Base-by-base conservation (phyloP, 352 stramenopile genomes). In the Phytophthora pisi region DNA sequence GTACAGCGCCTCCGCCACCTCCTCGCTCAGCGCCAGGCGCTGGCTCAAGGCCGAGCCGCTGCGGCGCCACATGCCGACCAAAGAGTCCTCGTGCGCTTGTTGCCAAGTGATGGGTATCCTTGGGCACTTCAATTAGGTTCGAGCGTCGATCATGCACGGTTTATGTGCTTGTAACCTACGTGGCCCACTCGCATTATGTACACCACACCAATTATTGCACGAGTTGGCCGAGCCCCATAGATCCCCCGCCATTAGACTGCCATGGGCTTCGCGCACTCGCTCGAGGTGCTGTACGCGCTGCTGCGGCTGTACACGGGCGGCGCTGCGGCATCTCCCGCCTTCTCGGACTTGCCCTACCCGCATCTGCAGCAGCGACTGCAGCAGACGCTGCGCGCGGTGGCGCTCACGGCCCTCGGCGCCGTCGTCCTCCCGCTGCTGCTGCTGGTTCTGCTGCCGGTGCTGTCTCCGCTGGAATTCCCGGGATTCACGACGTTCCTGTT, bases 361-460 rank as follows among this genome's bases (percentile, higher is more conserved):
- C 74, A 84, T 26, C 51, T 89, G 9, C 81, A 89, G 64, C 81
- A 84, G 68, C 77, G 79, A 7, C 61, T 89, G 51, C 78, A 86
- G 61, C 81, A 86, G 45, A 76, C 77, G 23, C 53, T 87, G 31
- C 78, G 77, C 57, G 78, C 68, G n/a, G 74, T 84, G 36, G 68
- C 72, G 40, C 70, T 89, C 36, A 77, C 75, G 9, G 64, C 66
- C 1, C 54, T 72, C 0, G 46, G 51, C 3, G 53, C 62, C 0
- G 64, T 79, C 5, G 42, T 47, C 5, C 42, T 71, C 15, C 66
- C 68, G 42, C 57, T 89, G 34, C 13, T 76, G 10, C 15, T 68
- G 18, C 55, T 89, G 52, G 65, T 46, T 38, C 18, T 77, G 13
- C 34, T 77, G 38, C 77, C 80, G 0, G 15, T 66, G 53, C 58